Percentiles rank a stretch among this genome's conserved stretches.
Conservation (phyloP, 768 basidiomycete species). For the Albatrellus ellisii region DNA sequence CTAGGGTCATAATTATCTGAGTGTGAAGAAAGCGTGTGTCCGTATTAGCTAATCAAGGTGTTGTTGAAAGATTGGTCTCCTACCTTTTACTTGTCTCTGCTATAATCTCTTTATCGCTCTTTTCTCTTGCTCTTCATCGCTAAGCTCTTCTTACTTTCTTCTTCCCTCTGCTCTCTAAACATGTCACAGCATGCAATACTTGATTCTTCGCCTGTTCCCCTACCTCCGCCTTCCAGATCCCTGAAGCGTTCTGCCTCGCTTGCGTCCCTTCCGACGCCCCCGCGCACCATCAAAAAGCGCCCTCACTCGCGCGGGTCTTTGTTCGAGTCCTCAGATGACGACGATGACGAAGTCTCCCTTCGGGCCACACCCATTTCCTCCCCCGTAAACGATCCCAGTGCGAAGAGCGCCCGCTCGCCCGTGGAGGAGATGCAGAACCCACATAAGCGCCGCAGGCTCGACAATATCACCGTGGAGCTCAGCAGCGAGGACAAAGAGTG, state of each 20-base stretch:
- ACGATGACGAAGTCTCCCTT: no score
- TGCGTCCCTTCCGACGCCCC: constrained; percentile 13
- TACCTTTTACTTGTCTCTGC: no score
- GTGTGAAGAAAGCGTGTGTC: no score
- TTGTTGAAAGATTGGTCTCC: no score
- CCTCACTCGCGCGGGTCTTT: constrained; percentile 12
- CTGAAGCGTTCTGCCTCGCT: constrained; percentile 14
- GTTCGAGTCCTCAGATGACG: constrained; percentile 12
- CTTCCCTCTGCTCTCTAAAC: no score
- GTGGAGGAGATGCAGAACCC: no score
- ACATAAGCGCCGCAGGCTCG: constrained; percentile 13
- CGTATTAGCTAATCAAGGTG: no score
- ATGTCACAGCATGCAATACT: neutral
- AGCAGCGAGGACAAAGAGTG: constrained; percentile 8
- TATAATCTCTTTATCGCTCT: no score
- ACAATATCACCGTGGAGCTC: constrained; percentile 11
- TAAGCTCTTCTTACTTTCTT: no score
- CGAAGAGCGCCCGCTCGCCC: neutral
- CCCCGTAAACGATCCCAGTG: constrained; percentile 3
- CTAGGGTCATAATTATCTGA: no score
- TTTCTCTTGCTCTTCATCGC: no score
- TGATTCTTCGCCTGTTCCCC: constrained; percentile 1
- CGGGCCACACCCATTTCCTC: constrained; percentile 9
- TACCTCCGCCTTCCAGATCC: constrained; percentile 5
- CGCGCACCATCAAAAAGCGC: constrained; percentile 12